Base-by-base conservation (phyloP, 2,329 filamentous ascomycete genomes). In the Teratosphaeriaceae sp. region DNA sequence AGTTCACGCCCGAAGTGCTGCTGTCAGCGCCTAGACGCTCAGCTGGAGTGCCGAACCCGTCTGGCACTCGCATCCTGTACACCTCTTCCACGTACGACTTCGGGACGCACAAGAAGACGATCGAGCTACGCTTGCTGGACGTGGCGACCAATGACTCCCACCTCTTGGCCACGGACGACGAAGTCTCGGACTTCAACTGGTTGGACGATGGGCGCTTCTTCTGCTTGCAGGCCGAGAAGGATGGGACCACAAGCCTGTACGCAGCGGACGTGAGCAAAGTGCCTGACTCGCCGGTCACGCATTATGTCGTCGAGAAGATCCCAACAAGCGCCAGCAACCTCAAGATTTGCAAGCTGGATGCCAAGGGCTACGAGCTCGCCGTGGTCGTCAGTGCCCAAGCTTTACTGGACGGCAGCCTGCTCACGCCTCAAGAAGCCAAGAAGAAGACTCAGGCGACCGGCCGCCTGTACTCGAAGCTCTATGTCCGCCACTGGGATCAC, bases 1-100 rank as follows among this genome's bases (percentile, higher is more conserved):
- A 82, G 53, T 85, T 89, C 66, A 88, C 83, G 8, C 84, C 85
- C 3, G 78, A 87, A 70, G 82, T 86, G 52, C 73, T 92, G 45
- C 75, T 92, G 57, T 82, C 82, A 51, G 84, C 84, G 13, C 84
- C 85, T 23, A 79, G 86, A 44, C 79, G 85, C 37, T 85, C 82
- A 9, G 63, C 79, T 13, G 85, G 80, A 37, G 63, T 79, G 1
- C 85, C 85, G n/a, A 90, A 88, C 61, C 62, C 72, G 27, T 71
- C 76, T 40, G 84, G 82, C 33, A 78, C 76, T 42, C 70, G 76
- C 45, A 72, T 82, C 36, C 65, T 88, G 21, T 88, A 82, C 58
- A 79, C 79, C 31, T 76, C 80, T 13, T 85, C 84, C 0, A 79
- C 82, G 1, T 95, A 94, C 64, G 89, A 80, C 4, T 95, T 95